A percentile compares a stretch with the other conserved stretches of the same genome.
Evolutionary conservation across 179 eudicot genomes (phyloP).

Genomic region (Beta corolliflora): DNA sequence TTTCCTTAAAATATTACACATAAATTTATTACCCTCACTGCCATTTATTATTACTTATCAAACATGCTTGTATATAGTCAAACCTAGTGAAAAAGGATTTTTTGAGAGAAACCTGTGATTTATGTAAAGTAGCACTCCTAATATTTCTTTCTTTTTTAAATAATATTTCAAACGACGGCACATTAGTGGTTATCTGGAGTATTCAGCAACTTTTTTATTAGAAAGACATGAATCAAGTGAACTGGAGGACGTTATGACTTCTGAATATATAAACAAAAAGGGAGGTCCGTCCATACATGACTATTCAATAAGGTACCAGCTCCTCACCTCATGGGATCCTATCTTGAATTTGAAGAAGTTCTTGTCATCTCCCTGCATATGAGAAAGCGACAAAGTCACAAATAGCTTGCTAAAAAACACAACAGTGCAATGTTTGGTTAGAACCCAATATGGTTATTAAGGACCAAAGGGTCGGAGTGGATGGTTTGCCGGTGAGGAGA

Average conservation of each 20-base stretch:
- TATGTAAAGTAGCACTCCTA: too few relatives aligned
- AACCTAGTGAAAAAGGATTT: too few relatives aligned
- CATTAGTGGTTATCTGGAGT: not conserved
- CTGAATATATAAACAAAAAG: not conserved
- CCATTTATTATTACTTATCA: too few relatives aligned
- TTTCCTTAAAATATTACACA: too few relatives aligned
- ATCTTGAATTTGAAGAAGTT: constrained; percentile 79
- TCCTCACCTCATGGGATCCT: constrained; percentile 78
- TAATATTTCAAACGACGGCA: too few relatives aligned
- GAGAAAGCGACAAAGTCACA: constrained; percentile 15
- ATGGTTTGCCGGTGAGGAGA: too few relatives aligned
- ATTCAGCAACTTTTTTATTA: not conserved
- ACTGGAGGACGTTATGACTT: not conserved
- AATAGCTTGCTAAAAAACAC: constrained; percentile 14
- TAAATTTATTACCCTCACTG: too few relatives aligned
- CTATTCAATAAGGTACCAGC: not conserved
- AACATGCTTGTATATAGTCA: too few relatives aligned
- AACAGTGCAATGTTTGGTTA: not conserved
- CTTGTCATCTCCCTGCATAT: constrained; percentile 82
- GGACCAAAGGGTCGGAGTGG: too few relatives aligned
- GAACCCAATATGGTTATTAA: too few relatives aligned
- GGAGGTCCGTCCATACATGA: not conserved
- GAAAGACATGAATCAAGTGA: not conserved
- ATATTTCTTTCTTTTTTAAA: too few relatives aligned
- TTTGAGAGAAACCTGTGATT: too few relatives aligned